These are phyloP conservation scores for Lactarius sp. DNA, from an alignment of 768 basidiomycete genomes.

Conservation along the genomic window DNA sequence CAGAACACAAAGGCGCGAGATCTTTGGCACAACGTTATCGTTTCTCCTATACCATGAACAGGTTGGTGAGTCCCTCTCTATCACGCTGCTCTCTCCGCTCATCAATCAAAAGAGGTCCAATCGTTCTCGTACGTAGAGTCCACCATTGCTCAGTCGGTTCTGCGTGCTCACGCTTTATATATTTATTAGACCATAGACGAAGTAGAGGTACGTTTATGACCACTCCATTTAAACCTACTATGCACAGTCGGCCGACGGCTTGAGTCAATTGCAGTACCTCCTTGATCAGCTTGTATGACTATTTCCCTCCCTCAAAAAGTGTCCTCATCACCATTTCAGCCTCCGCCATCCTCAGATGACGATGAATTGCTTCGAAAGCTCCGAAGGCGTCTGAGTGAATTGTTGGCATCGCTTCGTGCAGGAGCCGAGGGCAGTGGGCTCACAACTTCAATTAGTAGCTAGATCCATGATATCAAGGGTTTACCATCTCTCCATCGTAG, in stretches of 20 bases:
- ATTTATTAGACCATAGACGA: constrained; percentile 28
- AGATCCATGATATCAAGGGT: background rate
- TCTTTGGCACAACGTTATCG: background rate
- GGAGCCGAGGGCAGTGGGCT: constrained; percentile 25
- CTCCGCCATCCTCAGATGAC: constrained; percentile 27
- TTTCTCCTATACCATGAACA: constrained; percentile 9
- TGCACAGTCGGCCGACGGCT: background rate
- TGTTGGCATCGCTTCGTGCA: constrained; percentile 23
- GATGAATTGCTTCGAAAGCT: constrained; percentile 26
- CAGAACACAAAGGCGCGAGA: background rate
- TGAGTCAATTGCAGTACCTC: constrained; percentile 22
- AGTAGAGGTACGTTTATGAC: constrained; percentile 24
- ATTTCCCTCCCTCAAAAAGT: background rate
- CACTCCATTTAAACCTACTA: background rate
- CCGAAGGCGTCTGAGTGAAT: constrained; percentile 24
- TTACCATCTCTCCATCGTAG: background rate
- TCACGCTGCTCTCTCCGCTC: background rate
- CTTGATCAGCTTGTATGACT: constrained; percentile 28
- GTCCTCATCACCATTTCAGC: constrained; percentile 12
- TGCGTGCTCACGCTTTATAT: background rate
- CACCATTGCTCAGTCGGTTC: background rate
- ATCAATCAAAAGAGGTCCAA: constrained; percentile 21
- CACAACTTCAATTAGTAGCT: background rate
- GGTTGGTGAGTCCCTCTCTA: background rate
- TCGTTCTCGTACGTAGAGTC: constrained; percentile 20